phyloP scores from a whole-genome alignment of 1,284 basidiomycete genomes.

The Tetrapyrgos nigripes region DNA sequence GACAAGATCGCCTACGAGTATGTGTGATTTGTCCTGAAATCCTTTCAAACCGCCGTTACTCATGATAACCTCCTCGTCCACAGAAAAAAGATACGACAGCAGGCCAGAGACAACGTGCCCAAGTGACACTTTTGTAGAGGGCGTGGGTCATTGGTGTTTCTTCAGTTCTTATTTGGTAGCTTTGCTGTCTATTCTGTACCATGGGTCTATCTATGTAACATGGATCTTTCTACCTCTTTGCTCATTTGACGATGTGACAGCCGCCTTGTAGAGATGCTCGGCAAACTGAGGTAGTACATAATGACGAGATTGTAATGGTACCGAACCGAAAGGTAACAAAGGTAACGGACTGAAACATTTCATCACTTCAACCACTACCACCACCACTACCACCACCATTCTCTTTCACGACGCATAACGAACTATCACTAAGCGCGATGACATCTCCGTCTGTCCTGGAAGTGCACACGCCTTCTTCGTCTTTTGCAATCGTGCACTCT shows the following conservation, averaged over 20 bases:
- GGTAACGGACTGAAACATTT: neutral
- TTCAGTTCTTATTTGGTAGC: conserved; percentile 20
- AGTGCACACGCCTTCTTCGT: conserved; percentile 75
- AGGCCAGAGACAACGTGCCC: conserved; percentile 86
- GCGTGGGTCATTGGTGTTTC: conserved; percentile 9
- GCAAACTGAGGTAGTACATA: too few species aligned
- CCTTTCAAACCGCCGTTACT: conserved; percentile 19
- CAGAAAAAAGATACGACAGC: conserved; percentile 79
- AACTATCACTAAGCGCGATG: neutral
- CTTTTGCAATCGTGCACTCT: conserved; percentile 76
- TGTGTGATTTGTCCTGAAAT: conserved; percentile 35
- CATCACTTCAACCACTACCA: neutral
- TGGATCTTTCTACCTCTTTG: neutral
- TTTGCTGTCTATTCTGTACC: neutral
- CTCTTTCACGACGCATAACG: conserved; percentile 7
- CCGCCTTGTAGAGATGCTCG: neutral
- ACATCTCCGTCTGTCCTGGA: conserved; percentile 55
- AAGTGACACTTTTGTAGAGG: too few species aligned
- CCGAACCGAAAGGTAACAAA: neutral
- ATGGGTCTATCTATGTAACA: neutral
- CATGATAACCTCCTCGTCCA: conserved; percentile 13
- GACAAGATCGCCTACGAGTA: conserved; percentile 91
- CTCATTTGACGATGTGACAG: neutral
- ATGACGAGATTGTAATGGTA: too few species aligned
- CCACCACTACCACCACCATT: conserved; percentile 10